Base-by-base conservation (phyloP, 805 yeast genomes). In the Saccharomycopsis vini region DNA sequence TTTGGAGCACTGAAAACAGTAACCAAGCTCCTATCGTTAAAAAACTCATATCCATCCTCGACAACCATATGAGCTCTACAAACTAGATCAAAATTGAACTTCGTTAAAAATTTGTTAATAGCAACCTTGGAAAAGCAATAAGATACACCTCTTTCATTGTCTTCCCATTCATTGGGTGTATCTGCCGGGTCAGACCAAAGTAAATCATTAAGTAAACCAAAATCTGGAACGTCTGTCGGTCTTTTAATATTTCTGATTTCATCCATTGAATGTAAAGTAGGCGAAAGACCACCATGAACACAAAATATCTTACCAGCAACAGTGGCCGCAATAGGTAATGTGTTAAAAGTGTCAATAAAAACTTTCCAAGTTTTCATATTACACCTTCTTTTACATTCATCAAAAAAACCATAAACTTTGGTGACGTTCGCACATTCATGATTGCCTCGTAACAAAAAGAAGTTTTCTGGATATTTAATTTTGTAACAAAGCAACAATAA, bases 1-100 rank as follows among this genome's bases (percentile, higher is more conserved):
- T 80, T 80, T 9, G 87, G 88, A 2, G 88, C 88, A 42, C 79
- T 71, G 56, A 80, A 80, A 19, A 80, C 86, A 0, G 88, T 80
- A 20, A 81, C 87, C 51, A 80, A 64, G 7, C 81, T 74, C 28
- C 83, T 63, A 56, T 81, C 85, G 53, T 80, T 79, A 66, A 80
- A 80, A 54, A 80, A 80, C 59, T 80, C 88, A 59, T 80, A 80
- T 5, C 88, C 88, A 54, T 80, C 88, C 55, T 80, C 88, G 6
- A 80, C 88, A 50, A 83, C 94, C 94, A 84, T 84, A 61, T 83
- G 94, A 20, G 92, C 94, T 44, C 94, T 69, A 55, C 87, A 84
- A 33, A 83, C 89, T 47, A 83, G 68, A 60, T 83, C 94, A 59
- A 84, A 83, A 38, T 81, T 83, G 56, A 83, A 83, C 56, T 80